Base-by-base conservation (phyloP, 306 rosid genomes). In the Cicer chorassanicum region DNA sequence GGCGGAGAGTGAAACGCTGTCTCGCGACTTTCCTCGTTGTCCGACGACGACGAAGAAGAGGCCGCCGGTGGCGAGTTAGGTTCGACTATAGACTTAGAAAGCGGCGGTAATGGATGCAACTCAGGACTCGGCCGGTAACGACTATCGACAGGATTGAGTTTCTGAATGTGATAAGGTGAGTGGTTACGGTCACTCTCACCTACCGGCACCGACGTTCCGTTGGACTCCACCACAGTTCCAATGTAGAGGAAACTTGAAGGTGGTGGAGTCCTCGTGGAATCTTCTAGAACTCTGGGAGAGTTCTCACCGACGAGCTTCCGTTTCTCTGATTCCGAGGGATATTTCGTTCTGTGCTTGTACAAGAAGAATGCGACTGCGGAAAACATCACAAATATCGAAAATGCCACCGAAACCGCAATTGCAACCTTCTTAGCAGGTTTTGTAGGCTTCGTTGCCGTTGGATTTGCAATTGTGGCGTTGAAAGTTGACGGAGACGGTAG, bases 81-180 rank as follows among this genome's bases (percentile, higher is more conserved):
- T 40, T 63, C 83, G 34, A 75, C 81, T 9, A 73, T 73, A 1
- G 84, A 88, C 41, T 81, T 85, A 4, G 78, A 45, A 1, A 88
- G 74, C 10, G 89, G 95, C 41, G 96, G 95, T 57, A 94, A 77
- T 1, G 99, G 99, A 68, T 94, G 99, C 79, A 94, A 70, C 77
- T 94, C 99, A 0, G 99, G 99, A 44, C 99, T 94, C 2, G 91
- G 96, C 10, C 96, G 92, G 78, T 90, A 88, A 79, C 92, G 91
- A 42, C 87, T 87, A 75, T 3, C 63, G 6, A 77, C 19, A 12
- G 97, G 84, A 73, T 87, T 76, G 29, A 88, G 79, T 21, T 85
- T 86, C 13, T 74, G 29, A 45, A 7, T 51, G 3, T 65, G 82
- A 79, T 87, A 85, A 50, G 95, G 92, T 0, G 91, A 56, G 80